Evolutionary conservation across 2,329 filamentous ascomycete species (phyloP).

Genomic region (Colletotrichum chrysophilum): DNA sequence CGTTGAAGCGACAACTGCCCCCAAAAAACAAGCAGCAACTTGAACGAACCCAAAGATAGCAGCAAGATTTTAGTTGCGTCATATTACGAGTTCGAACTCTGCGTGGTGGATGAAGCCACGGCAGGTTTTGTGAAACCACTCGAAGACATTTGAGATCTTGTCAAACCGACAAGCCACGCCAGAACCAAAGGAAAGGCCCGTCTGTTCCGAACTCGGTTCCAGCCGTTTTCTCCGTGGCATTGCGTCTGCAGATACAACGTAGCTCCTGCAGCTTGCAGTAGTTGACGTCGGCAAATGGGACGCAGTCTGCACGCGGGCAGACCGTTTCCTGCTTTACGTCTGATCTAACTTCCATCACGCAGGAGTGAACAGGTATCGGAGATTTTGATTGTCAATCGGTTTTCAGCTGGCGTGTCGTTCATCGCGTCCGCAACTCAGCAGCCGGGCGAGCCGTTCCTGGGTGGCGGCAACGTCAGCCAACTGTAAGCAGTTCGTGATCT

Average conservation of each 20-base stretch:
- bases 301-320: background rate
- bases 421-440: background rate
- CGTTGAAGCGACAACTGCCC: conserved; percentile 2
- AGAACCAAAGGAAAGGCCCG: background rate
- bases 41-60: background rate
- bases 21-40: conserved; percentile 1
- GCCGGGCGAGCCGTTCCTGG: background rate
- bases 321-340: background rate
- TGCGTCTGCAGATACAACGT: background rate
- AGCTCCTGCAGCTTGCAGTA: background rate
- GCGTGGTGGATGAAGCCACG: background rate
- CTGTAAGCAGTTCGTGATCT: background rate
- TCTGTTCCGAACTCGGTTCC: background rate
- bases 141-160: background rate
- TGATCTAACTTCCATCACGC: background rate
- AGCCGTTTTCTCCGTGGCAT: background rate
- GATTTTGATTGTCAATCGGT: background rate
- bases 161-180: background rate
- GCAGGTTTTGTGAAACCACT: background rate
- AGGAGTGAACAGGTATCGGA: background rate
- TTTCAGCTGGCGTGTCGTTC: background rate
- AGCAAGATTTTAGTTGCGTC: background rate
- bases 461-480: background rate
- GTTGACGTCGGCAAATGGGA: background rate
- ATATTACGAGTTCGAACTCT: background rate